Percentiles rank a stretch among this genome's conserved stretches.
phyloP scores from a whole-genome alignment of 2,329 filamentous ascomycete species.

The Cryphonectria parasitica region DNA sequence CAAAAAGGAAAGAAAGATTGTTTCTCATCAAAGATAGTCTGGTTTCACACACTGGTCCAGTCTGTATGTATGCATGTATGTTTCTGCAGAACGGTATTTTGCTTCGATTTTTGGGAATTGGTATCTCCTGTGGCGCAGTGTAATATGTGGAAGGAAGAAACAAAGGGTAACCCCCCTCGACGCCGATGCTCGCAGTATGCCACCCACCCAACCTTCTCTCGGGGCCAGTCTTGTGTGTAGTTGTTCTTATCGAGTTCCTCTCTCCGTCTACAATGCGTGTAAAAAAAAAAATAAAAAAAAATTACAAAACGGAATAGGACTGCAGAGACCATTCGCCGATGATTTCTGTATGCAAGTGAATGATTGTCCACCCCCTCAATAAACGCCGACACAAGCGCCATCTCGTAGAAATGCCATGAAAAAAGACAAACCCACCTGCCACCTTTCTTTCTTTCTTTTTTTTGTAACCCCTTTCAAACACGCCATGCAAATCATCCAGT shows the following conservation, averaged over 20 bases:
- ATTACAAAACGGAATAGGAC: background rate
- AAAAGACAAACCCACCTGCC: background rate
- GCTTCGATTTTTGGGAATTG: background rate
- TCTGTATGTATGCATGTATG: background rate
- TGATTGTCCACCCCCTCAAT: background rate
- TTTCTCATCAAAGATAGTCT: background rate
- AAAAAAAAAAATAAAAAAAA: background rate
- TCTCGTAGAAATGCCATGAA: background rate
- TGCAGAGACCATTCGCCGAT: constrained; percentile 5
- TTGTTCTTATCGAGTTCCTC: background rate
- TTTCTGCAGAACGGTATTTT: background rate
- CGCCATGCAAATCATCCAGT: background rate
- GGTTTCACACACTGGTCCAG: background rate
- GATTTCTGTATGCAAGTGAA: background rate
- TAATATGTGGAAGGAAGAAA: background rate
- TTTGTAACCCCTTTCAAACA: background rate
- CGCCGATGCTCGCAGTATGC: constrained; percentile 10
- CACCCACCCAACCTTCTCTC: background rate
- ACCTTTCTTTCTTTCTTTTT: background rate
- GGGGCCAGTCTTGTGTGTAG: background rate
- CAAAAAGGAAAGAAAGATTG: background rate
- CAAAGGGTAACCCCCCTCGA: background rate
- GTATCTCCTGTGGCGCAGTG: constrained; percentile 17
- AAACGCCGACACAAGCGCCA: background rate
- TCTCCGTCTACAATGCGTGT: background rate